Evolutionary conservation across 257 asterid species (phyloP).

Genomic region (Nicotiana attenuata): DNA sequence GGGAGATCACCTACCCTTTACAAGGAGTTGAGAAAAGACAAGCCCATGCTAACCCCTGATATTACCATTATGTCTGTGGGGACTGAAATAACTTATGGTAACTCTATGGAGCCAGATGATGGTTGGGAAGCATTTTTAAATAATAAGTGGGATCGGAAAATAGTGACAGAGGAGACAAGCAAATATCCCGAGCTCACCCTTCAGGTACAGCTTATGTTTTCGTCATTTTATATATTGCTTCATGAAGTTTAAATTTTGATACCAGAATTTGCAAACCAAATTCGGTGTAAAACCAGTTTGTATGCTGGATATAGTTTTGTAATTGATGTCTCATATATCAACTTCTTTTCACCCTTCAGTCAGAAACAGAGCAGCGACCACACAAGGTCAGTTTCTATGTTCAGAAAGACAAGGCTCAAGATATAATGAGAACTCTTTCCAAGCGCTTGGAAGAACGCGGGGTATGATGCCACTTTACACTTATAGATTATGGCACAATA

Average conservation of each 20-base stretch:
- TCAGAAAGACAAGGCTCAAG: conserved; percentile 71
- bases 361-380: conserved; percentile 93
- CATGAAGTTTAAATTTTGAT: neutral
- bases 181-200: conserved; percentile 70
- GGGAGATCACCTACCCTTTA: conserved; percentile 92
- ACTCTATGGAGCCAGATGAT: conserved; percentile 85
- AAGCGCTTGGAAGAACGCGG: conserved; percentile 53
- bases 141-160: conserved; percentile 84
- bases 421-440: conserved; percentile 50
- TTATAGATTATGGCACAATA: neutral
- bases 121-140: conserved; percentile 80
- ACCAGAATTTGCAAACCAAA: neutral
- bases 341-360: conserved; percentile 41
- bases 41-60: conserved; percentile 97
- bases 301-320: neutral
- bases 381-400: conserved; percentile 85
- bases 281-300: neutral
- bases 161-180: conserved; percentile 71
- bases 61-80: conserved; percentile 93
- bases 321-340: neutral
- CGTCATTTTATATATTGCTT: neutral
- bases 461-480: conserved; percentile 42
- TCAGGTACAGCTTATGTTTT: conserved; percentile 44
- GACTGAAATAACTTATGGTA: conserved; percentile 92
- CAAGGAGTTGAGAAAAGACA: conserved; percentile 85